Conservation (phyloP, 352 stramenopile species). For the Phytophthora melonis region DNA sequence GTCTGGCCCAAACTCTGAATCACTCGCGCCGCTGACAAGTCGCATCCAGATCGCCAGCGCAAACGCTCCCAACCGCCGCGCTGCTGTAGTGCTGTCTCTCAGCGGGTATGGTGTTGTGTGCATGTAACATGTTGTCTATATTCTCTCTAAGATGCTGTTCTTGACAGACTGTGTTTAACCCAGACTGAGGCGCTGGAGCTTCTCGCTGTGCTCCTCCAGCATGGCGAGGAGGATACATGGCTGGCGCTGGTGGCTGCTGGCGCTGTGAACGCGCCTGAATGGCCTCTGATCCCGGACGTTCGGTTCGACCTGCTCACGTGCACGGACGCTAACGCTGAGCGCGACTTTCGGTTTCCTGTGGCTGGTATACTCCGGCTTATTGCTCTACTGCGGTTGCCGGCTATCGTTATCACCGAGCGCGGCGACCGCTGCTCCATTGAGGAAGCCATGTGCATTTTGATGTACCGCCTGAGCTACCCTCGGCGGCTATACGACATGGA, state of each 20-base stretch:
- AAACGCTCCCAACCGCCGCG: background rate
- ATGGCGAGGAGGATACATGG: background rate
- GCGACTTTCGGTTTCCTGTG: background rate
- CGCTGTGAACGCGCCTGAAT: background rate
- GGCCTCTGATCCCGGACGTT: background rate
- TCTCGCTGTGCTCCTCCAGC: background rate
- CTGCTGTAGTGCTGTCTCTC: background rate
- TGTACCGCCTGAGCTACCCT: background rate
- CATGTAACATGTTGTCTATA: background rate
- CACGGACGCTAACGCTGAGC: background rate
- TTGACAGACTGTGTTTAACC: background rate
- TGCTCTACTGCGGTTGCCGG: background rate
- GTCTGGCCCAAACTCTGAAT: background rate
- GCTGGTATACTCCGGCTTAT: background rate
- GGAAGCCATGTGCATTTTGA: background rate
- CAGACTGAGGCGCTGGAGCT: background rate
- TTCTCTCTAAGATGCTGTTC: background rate
- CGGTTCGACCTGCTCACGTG: background rate
- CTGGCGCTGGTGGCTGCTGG: background rate
- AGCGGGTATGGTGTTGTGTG: background rate
- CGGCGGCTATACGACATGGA: background rate
- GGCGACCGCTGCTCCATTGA: background rate
- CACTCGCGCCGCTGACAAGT: background rate
- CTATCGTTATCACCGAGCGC: background rate
- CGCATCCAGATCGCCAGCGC: background rate